A percentile compares a stretch with the other conserved stretches of the same genome.
Evolutionary conservation across 768 basidiomycete species (phyloP).

Genomic region (Pleurotus tuoliensis): DNA sequence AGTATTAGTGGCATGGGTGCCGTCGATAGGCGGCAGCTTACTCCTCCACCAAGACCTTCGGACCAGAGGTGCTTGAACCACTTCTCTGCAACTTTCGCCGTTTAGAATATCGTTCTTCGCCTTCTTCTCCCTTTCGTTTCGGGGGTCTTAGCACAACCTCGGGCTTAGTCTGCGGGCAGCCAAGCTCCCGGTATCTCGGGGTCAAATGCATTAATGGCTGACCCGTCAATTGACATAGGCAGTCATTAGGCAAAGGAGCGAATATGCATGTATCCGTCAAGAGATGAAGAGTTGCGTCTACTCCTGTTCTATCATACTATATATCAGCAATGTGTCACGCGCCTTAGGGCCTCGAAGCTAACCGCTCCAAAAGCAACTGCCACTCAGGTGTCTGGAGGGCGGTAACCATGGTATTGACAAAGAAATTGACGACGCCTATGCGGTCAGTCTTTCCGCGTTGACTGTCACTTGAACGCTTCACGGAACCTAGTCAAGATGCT

Average conservation of each 20-base stretch:
- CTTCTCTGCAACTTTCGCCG: slow-evolving; percentile 22
- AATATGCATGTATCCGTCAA: slow-evolving; percentile 75
- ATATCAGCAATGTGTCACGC: neutral
- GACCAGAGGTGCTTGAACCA: neutral
- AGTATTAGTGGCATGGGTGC: neutral
- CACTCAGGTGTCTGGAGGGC: slow-evolving; percentile 64
- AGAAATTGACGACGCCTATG: slow-evolving; percentile 50
- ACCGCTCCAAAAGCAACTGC: slow-evolving; percentile 63
- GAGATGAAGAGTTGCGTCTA: slow-evolving; percentile 72
- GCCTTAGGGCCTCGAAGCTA: slow-evolving; percentile 10
- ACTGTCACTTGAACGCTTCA: slow-evolving; percentile 28
- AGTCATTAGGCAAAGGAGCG: slow-evolving; percentile 74
- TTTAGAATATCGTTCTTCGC: slow-evolving; percentile 22
- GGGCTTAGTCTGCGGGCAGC: neutral
- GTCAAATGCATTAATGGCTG: slow-evolving; percentile 47
- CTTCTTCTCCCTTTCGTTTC: slow-evolving; percentile 10
- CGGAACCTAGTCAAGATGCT: neutral
- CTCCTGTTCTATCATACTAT: slow-evolving; percentile 59
- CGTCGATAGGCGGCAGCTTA: neutral
- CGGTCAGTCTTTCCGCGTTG: slow-evolving; percentile 38
- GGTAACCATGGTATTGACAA: slow-evolving; percentile 73
- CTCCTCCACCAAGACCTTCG: neutral
- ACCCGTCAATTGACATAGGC: slow-evolving; percentile 81
- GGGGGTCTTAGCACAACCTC: slow-evolving; percentile 5
- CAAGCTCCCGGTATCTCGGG: slow-evolving; percentile 20